Conservation (phyloP, 352 stramenopile species). For the Globisporangium spiculum region DNA sequence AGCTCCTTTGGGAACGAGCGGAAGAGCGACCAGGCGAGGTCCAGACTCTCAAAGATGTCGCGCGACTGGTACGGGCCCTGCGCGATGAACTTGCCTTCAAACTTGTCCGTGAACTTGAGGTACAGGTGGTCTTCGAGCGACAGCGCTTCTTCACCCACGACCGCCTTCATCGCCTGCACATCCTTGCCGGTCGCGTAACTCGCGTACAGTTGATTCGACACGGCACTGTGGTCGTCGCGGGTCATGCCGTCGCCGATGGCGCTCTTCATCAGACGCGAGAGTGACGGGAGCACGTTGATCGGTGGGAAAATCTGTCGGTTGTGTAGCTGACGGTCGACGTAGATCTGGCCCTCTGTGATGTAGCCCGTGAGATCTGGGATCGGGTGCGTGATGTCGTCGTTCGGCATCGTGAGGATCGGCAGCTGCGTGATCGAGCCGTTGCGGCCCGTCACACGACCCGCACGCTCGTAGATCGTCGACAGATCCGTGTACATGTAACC, state of each 20-base stretch:
- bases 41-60: constrained; percentile 98
- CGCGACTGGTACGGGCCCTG: constrained; percentile 97
- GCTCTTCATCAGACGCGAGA: constrained; percentile 99
- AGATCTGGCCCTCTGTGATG: constrained; percentile 99
- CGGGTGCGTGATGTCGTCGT: constrained; percentile 99
- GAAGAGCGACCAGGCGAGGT: constrained; percentile 98
- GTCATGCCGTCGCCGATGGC: constrained; percentile 99
- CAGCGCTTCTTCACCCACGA: constrained; percentile 99
- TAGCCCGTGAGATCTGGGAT: constrained; percentile 99
- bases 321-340: constrained; percentile 97
- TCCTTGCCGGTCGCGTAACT: constrained; percentile 94
- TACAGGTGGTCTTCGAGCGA: constrained; percentile 99
- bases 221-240: constrained; percentile 96
- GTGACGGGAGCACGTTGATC: constrained; percentile 98
- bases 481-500: constrained; percentile 99
- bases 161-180: constrained; percentile 99
- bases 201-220: constrained; percentile 98
- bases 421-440: constrained; percentile 99
- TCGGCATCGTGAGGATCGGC: constrained; percentile 99
- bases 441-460: constrained; percentile 95
- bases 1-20: constrained; percentile 98
- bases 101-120: constrained; percentile 99
- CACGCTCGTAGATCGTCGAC: constrained; percentile 98
- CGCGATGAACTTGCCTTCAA: constrained; percentile 98
- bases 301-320: constrained; percentile 99